Evolutionary conservation across 1,284 basidiomycete species (phyloP).

Genomic region (Stygiomarasmius scandens): DNA sequence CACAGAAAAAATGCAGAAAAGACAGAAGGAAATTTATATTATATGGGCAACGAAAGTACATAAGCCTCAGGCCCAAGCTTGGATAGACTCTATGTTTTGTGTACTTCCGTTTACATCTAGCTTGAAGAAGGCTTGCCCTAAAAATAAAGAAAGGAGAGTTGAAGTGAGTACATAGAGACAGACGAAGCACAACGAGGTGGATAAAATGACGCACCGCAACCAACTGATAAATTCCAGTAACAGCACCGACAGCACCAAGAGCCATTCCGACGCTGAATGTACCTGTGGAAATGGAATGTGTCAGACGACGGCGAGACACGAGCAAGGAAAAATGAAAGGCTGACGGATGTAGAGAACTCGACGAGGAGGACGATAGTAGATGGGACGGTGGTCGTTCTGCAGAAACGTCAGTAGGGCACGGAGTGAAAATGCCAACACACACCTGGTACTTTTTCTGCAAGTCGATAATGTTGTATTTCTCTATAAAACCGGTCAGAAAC

Average conservation of each 20-base stretch:
- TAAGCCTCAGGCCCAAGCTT: no score
- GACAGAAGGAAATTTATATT: no score
- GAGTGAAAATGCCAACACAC: slow-evolving; percentile 16
- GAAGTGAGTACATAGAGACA: background rate
- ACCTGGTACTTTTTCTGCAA: slow-evolving; percentile 72
- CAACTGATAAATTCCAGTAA: slow-evolving; percentile 52
- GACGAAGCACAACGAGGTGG: background rate
- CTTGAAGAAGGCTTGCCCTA: slow-evolving; percentile 7
- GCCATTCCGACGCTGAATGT: slow-evolving; percentile 56
- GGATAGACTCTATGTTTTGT: background rate
- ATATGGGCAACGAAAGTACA: no score
- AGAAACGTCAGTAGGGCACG: background rate
- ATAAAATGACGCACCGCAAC: slow-evolving; percentile 46
- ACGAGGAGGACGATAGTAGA: slow-evolving; percentile 19
- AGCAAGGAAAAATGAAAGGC: background rate
- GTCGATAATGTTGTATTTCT: slow-evolving; percentile 64
- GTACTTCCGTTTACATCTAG: no score
- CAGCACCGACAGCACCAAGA: slow-evolving; percentile 54
- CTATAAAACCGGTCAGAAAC: slow-evolving; percentile 36
- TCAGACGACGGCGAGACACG: background rate
- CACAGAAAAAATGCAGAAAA: no score
- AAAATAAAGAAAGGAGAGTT: background rate
- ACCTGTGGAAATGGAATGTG: slow-evolving; percentile 38
- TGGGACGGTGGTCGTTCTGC: slow-evolving; percentile 20
- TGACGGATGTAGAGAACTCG: slow-evolving; percentile 8